Conservation (phyloP, 2,329 filamentous ascomycete genomes). For the Arthrobotrys sinensis region DNA sequence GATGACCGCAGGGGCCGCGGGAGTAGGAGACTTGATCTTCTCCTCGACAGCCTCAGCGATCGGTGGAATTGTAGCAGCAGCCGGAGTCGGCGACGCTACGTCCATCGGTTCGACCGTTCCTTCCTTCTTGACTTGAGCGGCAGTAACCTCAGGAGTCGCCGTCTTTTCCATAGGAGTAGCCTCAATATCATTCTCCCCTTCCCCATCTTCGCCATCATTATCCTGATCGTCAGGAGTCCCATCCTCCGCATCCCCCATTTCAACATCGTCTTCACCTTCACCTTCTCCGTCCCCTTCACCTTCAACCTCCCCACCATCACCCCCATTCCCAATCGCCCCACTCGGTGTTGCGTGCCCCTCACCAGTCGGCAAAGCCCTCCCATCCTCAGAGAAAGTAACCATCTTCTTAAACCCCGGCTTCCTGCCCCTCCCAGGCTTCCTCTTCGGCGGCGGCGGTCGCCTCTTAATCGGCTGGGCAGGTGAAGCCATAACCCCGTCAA, state of each 20-base stretch:
- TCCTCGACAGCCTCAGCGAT: slow-evolving; percentile 26
- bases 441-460: slow-evolving; percentile 64
- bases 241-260: slow-evolving; percentile 58
- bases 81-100: slow-evolving; percentile 30
- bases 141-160: slow-evolving; percentile 26
- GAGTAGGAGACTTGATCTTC: slow-evolving; percentile 19
- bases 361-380: slow-evolving; percentile 50
- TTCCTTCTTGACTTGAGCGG: slow-evolving; percentile 42
- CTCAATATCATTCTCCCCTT: slow-evolving; percentile 23
- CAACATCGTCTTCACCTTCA: slow-evolving; percentile 54
- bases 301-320: slow-evolving; percentile 18
- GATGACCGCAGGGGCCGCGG: background rate
- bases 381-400: slow-evolving; percentile 58
- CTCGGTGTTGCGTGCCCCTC: slow-evolving; percentile 46
- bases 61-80: slow-evolving; percentile 7
- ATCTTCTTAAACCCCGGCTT: slow-evolving; percentile 64
- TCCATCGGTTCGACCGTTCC: slow-evolving; percentile 44
- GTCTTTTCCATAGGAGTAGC: slow-evolving; percentile 35
- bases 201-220: slow-evolving; percentile 36
- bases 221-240: slow-evolving; percentile 58
- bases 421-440: slow-evolving; percentile 62
- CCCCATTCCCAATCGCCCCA: slow-evolving; percentile 23
- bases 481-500: slow-evolving; percentile 24
- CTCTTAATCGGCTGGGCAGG: slow-evolving; percentile 54
- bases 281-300: slow-evolving; percentile 36